These are phyloP conservation scores for Colletotrichum noveboracense DNA, from an alignment of 2,329 filamentous ascomycete species.

Conservation along the genomic window DNA sequence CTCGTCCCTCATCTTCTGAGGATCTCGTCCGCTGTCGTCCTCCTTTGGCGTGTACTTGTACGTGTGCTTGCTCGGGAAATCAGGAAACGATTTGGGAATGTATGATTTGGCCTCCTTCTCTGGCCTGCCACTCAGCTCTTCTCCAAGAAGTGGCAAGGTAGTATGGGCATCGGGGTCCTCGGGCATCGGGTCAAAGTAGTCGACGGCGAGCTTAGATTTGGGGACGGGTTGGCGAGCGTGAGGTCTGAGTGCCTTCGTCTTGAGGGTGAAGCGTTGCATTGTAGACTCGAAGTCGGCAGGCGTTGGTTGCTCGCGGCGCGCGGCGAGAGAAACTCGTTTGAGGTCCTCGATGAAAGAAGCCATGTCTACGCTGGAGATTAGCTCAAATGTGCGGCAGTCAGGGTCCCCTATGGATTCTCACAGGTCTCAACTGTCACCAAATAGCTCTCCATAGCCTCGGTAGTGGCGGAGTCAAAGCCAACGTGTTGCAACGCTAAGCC, in stretches of 20 bases:
- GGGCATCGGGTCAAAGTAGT: constrained; percentile 41
- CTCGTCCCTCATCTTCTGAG: constrained; percentile 64
- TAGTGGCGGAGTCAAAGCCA: constrained; percentile 60
- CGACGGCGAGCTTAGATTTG: constrained; percentile 39
- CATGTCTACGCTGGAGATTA: constrained; percentile 47
- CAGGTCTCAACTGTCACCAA: constrained; percentile 61
- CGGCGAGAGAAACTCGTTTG: constrained; percentile 49
- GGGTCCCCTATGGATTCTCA: constrained; percentile 40
- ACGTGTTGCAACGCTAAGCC: constrained; percentile 61
- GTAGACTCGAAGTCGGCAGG: constrained; percentile 63
- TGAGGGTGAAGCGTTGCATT: constrained; percentile 56
- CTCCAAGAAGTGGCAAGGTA: constrained; percentile 51
- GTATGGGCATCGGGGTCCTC: constrained; percentile 45
- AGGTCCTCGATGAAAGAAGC: constrained; percentile 53
- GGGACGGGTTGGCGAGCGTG: constrained; percentile 61
- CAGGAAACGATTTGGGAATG: constrained; percentile 64
- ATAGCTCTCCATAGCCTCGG: constrained; percentile 65
- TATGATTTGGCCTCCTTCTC: constrained; percentile 62
- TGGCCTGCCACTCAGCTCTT: constrained; percentile 61
- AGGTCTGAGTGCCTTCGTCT: constrained; percentile 55
- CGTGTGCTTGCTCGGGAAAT: constrained; percentile 69
- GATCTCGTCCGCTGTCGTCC: constrained; percentile 51
- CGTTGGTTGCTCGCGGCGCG: constrained; percentile 57
- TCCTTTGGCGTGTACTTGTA: constrained; percentile 64
- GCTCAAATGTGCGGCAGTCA: constrained; percentile 10